These are phyloP conservation scores for Neocatenulostroma microsporum DNA, from an alignment of 2,329 filamentous ascomycete genomes.

Conservation along the genomic window DNA sequence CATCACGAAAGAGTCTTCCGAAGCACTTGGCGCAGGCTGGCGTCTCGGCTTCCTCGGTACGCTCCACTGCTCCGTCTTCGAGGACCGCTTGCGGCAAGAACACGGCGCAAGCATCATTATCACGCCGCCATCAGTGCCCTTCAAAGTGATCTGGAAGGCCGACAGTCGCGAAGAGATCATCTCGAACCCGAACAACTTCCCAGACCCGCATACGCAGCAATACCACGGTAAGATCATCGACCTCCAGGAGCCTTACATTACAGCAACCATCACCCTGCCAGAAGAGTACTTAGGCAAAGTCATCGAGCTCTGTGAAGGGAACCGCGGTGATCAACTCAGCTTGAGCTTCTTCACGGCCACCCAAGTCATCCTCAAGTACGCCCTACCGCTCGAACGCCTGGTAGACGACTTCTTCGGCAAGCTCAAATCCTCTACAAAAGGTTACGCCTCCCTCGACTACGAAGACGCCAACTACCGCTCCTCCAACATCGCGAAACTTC, in stretches of 20 bases:
- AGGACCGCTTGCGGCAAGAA: constrained; percentile 88
- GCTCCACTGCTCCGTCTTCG: constrained; percentile 96
- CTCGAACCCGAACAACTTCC: constrained; percentile 81
- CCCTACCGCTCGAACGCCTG: constrained; percentile 76
- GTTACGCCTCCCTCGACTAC: constrained; percentile 93
- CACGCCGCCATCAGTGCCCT: constrained; percentile 89
- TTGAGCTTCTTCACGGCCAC: constrained; percentile 85
- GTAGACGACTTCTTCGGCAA: constrained; percentile 98
- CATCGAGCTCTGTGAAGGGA: constrained; percentile 88
- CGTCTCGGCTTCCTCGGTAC: constrained; percentile 92
- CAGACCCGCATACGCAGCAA: constrained; percentile 53
- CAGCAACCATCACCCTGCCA: constrained; percentile 79
- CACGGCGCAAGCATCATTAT: constrained; percentile 94
- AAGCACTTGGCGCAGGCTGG: constrained; percentile 90
- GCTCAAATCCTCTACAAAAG: constrained; percentile 86
- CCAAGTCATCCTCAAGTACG: constrained; percentile 92
- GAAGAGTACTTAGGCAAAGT: constrained; percentile 91
- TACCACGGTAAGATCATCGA: constrained; percentile 50
- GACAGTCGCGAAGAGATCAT: constrained; percentile 73
- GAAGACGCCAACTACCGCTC: constrained; percentile 85
- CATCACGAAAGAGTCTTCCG: constrained; percentile 85
- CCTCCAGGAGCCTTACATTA: constrained; percentile 67
- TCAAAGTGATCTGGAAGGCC: constrained; percentile 71
- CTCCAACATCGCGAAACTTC: constrained; percentile 77
- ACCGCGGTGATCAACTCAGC: constrained; percentile 78